Conservation (phyloP, 345 rosid species). For the Brassica rapa region DNA sequence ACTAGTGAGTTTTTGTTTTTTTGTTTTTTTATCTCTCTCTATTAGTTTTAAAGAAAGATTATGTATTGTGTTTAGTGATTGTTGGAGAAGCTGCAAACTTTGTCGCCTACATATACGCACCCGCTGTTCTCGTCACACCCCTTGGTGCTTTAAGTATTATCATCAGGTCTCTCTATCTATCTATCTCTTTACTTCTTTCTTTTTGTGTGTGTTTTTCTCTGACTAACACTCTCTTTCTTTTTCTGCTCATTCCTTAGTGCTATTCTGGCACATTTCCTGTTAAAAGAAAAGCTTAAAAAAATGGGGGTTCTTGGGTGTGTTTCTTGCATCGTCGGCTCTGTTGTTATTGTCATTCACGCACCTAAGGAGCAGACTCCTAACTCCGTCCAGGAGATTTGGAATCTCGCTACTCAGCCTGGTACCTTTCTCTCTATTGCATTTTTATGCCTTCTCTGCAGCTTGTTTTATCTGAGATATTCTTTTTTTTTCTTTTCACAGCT, state of each 20-base stretch:
- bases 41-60: neutral
- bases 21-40: neutral
- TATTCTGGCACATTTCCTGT: neutral
- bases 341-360: neutral
- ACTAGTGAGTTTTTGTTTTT: conserved; percentile 74
- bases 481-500: neutral
- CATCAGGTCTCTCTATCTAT: neutral
- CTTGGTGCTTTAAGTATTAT: neutral
- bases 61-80: neutral
- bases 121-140: neutral
- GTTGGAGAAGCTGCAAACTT: neutral
- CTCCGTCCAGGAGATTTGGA: neutral
- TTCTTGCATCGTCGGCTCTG: neutral
- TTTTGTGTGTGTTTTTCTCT: neutral
- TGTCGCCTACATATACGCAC: neutral
- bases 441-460: neutral
- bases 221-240: neutral
- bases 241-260: neutral
- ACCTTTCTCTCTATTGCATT: neutral
- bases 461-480: neutral
- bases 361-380: neutral
- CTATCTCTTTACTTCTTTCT: neutral
- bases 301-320: neutral
- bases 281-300: neutral
- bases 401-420: neutral